Base-by-base conservation (phyloP, 345 rosid genomes). In the Salix arbutifolia region DNA sequence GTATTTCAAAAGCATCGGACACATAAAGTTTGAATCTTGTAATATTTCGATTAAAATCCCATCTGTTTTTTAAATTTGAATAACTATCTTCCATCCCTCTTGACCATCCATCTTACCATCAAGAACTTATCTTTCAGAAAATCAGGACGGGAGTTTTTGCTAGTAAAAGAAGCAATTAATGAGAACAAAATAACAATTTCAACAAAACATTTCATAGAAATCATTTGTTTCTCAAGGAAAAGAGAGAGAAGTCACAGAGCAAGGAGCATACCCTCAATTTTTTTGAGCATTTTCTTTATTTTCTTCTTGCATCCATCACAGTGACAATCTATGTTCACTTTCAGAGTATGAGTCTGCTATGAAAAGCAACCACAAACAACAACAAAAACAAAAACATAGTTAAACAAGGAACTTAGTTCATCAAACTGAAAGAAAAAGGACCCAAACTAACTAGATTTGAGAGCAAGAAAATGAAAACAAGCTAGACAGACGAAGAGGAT, bases 231-330 rank as follows among this genome's bases (percentile, higher is more conserved):
- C 30, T 23, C 4, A 12, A 10, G 14, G 25, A 1, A 53, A 14
- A 58, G 28, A 65, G 2, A 11, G 26, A 52, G 25, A 7, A 6
- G 4, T 2, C 18, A 67, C 2, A 33, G 9, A 8, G 17, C 26
- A 31, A 69, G 9, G 71, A 71, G 76, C 75, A 79, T 58, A 93
- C 99, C 99, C 70, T 91, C 94, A 46, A 89, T 85, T 84, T 96
- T 96, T 81, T 87, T 92, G 73, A 96, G 74, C 35, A 84, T 82
- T 75, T 90, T 96, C 92, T 78, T 91, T 37, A 96, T 88, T 87
- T 92, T 96, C 82, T 85, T 85, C 83, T 87, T 88, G 75, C 99
- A 96, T 11, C 99, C 99, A 87, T 92, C 99, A 74, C 99, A 96
- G 86, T 92, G 92, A 69, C 85, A 82, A 75, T 78, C 75, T 35